Conservation (phyloP, 2,329 filamentous ascomycete species). For the Capronia coronata region DNA sequence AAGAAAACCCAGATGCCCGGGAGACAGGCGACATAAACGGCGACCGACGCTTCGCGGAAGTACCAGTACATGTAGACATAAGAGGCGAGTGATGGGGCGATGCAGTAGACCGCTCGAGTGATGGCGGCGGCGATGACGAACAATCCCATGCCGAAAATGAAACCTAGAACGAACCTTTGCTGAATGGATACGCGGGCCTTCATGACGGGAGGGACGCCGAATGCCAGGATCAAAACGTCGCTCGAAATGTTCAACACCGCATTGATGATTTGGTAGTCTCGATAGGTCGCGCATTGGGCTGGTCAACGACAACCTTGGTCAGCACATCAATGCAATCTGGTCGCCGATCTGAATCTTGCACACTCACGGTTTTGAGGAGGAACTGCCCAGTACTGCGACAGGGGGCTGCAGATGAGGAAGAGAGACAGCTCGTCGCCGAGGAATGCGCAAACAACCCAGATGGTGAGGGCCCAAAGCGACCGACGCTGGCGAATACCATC, state of each 20-base stretch:
- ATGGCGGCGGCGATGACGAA: slow-evolving; percentile 46
- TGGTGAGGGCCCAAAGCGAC: slow-evolving; percentile 33
- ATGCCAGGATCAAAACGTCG: slow-evolving; percentile 39
- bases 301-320: not conserved
- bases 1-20: slow-evolving; percentile 49
- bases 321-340: not conserved
- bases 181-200: slow-evolving; percentile 37
- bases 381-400: slow-evolving; percentile 46
- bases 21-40: slow-evolving; percentile 46
- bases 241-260: slow-evolving; percentile 44
- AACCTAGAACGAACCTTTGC: slow-evolving; percentile 40
- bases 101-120: slow-evolving; percentile 45
- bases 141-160: slow-evolving; percentile 42
- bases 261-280: slow-evolving; percentile 43
- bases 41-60: slow-evolving; percentile 42
- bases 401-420: slow-evolving; percentile 47
- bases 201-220: slow-evolving; percentile 40
- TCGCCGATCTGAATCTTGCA: not conserved
- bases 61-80: slow-evolving; percentile 44
- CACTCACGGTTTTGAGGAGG: slow-evolving; percentile 33
- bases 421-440: slow-evolving; percentile 46
- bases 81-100: slow-evolving; percentile 34
- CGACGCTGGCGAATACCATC: slow-evolving; percentile 22
- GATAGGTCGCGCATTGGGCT: slow-evolving; percentile 39
- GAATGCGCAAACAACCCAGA: slow-evolving; percentile 44